Evolutionary conservation across 805 yeast species (phyloP).

Genomic region (Hanseniaspora jakobsenii): DNA sequence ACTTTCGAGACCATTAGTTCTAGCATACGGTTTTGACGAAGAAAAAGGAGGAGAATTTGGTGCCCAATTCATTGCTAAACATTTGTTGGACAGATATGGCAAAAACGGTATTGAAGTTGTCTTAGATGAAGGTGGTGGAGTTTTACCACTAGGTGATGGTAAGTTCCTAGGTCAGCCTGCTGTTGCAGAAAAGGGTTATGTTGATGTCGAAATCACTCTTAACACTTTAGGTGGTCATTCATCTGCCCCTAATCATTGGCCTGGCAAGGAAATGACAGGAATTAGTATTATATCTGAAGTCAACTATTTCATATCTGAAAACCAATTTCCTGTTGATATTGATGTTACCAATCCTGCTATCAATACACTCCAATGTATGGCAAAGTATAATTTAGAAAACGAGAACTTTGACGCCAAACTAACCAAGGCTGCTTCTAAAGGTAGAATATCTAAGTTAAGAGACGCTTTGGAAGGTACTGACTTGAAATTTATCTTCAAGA

Average conservation of each 20-base stretch:
- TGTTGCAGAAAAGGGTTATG: slow-evolving; percentile 37
- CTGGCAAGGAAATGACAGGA: slow-evolving; percentile 46
- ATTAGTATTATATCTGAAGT: slow-evolving; percentile 56
- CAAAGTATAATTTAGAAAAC: slow-evolving; percentile 4
- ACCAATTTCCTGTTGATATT: slow-evolving; percentile 39
- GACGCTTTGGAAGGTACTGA: slow-evolving; percentile 15
- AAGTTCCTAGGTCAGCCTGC: slow-evolving; percentile 37
- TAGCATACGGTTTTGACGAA: slow-evolving; percentile 64
- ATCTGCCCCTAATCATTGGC: slow-evolving; percentile 40
- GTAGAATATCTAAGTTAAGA: slow-evolving; percentile 30
- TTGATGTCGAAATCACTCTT: slow-evolving; percentile 33
- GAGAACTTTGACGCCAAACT: slow-evolving; percentile 20
- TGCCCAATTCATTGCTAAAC: slow-evolving; percentile 37
- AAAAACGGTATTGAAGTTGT: slow-evolving; percentile 44
- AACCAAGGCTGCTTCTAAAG: slow-evolving; percentile 29
- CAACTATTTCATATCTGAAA: slow-evolving; percentile 41
- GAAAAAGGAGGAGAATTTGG: slow-evolving; percentile 53
- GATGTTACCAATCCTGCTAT: slow-evolving; percentile 43
- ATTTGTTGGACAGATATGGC: slow-evolving; percentile 44
- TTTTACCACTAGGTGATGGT: slow-evolving; percentile 27
- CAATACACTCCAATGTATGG: slow-evolving; percentile 41
- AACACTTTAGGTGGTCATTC: slow-evolving; percentile 60
- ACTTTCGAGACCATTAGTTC: slow-evolving; percentile 37
- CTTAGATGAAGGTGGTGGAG: slow-evolving; percentile 47
- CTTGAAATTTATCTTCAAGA: slow-evolving; percentile 29